Conservation (phyloP, 305 asterid genomes). For the Fraxinus ornus region DNA sequence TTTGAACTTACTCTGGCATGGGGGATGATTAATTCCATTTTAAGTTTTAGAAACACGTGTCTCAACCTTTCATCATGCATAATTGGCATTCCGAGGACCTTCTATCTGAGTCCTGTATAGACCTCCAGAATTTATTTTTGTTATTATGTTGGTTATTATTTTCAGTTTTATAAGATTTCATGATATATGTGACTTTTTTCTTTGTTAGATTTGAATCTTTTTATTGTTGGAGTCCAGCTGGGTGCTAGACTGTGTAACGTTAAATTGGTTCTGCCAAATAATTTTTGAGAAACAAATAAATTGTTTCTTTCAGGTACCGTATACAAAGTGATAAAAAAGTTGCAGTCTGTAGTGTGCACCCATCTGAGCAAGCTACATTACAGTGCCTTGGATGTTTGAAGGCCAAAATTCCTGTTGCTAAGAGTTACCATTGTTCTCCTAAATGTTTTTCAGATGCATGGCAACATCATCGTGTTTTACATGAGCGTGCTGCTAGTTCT, state of each 20-base stretch:
- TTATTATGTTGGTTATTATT: background rate
- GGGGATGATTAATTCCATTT: background rate
- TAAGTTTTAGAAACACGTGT: background rate
- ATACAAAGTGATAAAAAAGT: constrained; percentile 87
- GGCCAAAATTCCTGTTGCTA: constrained; percentile 75
- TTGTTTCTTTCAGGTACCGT: constrained; percentile 72
- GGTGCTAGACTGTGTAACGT: background rate
- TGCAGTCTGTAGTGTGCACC: constrained; percentile 91
- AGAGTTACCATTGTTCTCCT: constrained; percentile 91
- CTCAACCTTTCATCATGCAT: background rate
- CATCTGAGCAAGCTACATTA: constrained; percentile 90
- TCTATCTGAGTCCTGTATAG: background rate
- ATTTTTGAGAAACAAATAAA: background rate
- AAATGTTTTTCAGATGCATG: constrained; percentile 95
- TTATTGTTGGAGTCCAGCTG: background rate
- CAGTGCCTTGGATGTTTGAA: constrained; percentile 94
- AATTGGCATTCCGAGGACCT: background rate
- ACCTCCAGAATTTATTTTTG: background rate
- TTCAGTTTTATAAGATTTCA: background rate
- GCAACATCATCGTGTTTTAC: constrained; percentile 92
- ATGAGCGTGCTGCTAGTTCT: constrained; percentile 90
- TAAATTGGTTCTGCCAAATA: background rate
- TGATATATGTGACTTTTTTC: background rate
- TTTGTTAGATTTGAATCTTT: background rate
- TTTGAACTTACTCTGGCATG: background rate